Evolutionary conservation across 208 protist genomes (phyloP).

Genomic region (Leptomonas pyrrhocoris): DNA sequence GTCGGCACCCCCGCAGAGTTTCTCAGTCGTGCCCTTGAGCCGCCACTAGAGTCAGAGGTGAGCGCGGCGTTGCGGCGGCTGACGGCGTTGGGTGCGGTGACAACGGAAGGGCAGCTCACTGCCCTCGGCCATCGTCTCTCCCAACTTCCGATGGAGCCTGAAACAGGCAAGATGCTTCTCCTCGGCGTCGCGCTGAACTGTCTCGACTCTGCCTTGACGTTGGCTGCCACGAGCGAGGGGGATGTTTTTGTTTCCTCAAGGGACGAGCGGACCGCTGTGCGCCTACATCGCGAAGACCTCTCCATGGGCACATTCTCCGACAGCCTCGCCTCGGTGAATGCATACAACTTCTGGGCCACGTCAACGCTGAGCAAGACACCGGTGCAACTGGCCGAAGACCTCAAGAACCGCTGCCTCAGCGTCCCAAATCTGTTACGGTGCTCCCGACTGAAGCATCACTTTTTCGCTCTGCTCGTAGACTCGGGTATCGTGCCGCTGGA

Average conservation of each 20-base stretch:
- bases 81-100: conserved; percentile 78
- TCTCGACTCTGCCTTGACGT: conserved; percentile 93
- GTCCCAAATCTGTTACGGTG: conserved; percentile 57
- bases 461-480: conserved; percentile 59
- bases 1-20: conserved; percentile 71
- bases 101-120: conserved; percentile 80
- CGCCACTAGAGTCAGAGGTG: conserved; percentile 61
- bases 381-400: conserved; percentile 38
- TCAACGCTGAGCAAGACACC: conserved; percentile 44
- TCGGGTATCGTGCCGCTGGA: conserved; percentile 49
- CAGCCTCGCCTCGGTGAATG: conserved; percentile 84
- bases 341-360: conserved; percentile 89
- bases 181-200: conserved; percentile 91
- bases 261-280: conserved; percentile 56
- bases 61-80: conserved; percentile 70
- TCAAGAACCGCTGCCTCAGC: conserved; percentile 67
- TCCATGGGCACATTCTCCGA: conserved; percentile 82
- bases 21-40: conserved; percentile 80
- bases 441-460: conserved; percentile 77
- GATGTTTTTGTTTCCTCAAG: conserved; percentile 69
- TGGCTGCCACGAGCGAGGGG: conserved; percentile 76
- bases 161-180: conserved; percentile 92
- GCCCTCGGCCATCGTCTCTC: conserved; percentile 84
- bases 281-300: conserved; percentile 77
- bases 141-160: conserved; percentile 73